phyloP scores from a whole-genome alignment of 2,329 filamentous ascomycete species.

The Nakataea oryzae region DNA sequence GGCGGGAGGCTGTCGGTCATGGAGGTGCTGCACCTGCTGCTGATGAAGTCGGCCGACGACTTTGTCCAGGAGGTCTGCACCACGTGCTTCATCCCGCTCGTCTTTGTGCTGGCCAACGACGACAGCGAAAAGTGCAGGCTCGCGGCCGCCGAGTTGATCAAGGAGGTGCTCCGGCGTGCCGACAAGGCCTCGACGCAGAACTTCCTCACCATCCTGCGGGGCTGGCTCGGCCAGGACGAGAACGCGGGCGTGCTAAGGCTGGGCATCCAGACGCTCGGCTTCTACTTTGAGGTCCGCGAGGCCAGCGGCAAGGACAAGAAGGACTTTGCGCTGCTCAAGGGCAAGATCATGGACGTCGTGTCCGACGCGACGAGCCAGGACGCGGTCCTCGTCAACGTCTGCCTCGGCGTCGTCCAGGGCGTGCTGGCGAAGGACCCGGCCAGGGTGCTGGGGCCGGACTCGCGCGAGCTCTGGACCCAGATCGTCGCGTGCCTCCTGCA shows the following conservation, averaged over 20 bases:
- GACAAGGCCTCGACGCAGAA: conserved; percentile 61
- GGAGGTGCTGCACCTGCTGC: conserved; percentile 78
- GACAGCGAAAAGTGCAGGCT: conserved; percentile 77
- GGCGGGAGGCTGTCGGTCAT: conserved; percentile 87
- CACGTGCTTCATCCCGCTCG: conserved; percentile 75
- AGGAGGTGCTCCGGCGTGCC: conserved; percentile 68
- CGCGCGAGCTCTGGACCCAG: conserved; percentile 58
- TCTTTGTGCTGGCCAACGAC: conserved; percentile 81
- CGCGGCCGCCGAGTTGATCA: conserved; percentile 69
- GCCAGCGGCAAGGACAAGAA: conserved; percentile 47
- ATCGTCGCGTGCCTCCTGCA: conserved; percentile 62
- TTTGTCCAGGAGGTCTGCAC: conserved; percentile 73
- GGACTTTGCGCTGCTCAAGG: conserved; percentile 55
- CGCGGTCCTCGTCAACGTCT: conserved; percentile 65
- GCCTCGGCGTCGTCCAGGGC: conserved; percentile 58
- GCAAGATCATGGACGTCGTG: conserved; percentile 40
- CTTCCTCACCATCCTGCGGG: conserved; percentile 60
- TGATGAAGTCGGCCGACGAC: conserved; percentile 74
- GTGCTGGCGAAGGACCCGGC: conserved; percentile 58
- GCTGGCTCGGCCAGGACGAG: conserved; percentile 68
- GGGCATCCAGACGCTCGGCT: conserved; percentile 56
- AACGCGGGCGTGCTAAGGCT: conserved; percentile 33
- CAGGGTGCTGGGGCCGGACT: conserved; percentile 47
- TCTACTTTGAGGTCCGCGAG: conserved; percentile 49
- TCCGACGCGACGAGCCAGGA: conserved; percentile 28